A percentile compares a stretch with the other conserved stretches of the same genome.
phyloP scores from a whole-genome alignment of 2,329 filamentous ascomycete species.

The Verticillium alfalfae region DNA sequence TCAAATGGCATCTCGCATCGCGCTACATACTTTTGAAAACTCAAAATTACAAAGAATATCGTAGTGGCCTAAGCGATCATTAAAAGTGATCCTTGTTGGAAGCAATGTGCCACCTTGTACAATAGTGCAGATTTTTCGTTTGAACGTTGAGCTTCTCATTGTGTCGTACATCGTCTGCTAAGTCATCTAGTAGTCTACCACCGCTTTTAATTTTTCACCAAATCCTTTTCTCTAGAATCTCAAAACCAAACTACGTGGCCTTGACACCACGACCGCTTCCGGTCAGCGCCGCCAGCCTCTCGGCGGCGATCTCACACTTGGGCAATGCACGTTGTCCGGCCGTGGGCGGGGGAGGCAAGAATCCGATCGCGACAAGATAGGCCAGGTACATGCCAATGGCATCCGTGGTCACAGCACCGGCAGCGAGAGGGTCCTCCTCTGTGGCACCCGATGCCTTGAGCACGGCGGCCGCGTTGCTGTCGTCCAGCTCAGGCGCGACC shows the following conservation, averaged over 20 bases:
- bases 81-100: too few relatives aligned
- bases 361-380: conserved; percentile 53
- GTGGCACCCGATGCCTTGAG: conserved; percentile 32
- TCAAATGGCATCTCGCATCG: too few relatives aligned
- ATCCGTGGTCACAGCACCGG: conserved; percentile 47
- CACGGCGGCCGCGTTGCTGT: conserved; percentile 54
- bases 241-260: not conserved
- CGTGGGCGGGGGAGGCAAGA: conserved; percentile 41
- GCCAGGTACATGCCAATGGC: conserved; percentile 54
- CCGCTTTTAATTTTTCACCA: not conserved
- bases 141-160: not conserved
- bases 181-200: not conserved
- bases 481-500: conserved; percentile 69
- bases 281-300: conserved; percentile 8
- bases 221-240: not conserved
- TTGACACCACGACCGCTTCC: conserved; percentile 2
- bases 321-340: conserved; percentile 33
- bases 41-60: too few relatives aligned
- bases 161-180: not conserved
- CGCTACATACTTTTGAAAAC: too few relatives aligned
- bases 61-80: too few relatives aligned
- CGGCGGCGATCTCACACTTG: conserved; percentile 27
- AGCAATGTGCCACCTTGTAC: too few relatives aligned
- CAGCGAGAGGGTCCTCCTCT: conserved; percentile 24
- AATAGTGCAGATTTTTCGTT: too few relatives aligned